Evolutionary conservation across 2,329 filamentous ascomycete species (phyloP), one percentile per base, ranked within the genome.

Genomic region (Epichloe hybrida): DNA sequence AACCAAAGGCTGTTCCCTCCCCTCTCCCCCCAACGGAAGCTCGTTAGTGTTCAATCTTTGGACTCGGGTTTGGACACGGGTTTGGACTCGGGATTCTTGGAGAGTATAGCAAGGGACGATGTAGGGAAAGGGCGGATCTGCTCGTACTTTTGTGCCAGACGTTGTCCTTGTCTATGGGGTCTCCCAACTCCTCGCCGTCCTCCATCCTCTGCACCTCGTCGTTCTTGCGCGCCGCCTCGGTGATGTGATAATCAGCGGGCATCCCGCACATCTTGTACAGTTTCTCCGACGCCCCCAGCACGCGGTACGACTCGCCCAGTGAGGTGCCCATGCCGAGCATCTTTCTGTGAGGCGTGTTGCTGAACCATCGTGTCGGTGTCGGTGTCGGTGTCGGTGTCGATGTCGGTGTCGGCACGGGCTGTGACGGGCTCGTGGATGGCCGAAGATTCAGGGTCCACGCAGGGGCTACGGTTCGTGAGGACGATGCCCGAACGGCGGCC

Each of bases 181-280:
- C 53, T 15, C 91, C 90, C 46, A 97, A 66, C 66, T 97, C 88
- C 65, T 94, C 86, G 8, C 88, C 90, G 35, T 84, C 81, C 49
- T 79, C 80, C 3, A 86, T 85, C 65, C 81, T 84, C 31, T 81
- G 78, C 49, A 93, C 77, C 46, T 79, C 75, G 0, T 76, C 80
- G 4, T 80, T 79, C 58, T 83, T 83, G 57, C 84, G 74, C 48
- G 78, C 71, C 50, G 80, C 74, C 56, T 84, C 76, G 2, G 84
- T 79, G 51, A 95, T 87, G 49, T 72, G 79, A 67, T 96, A 96
- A 54, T 83, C 79, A 44, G 86, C 89, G 56, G 86, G 80, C 52
- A 69, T 70, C 8, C 83, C 77, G 68, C 88, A 94, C 55, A 80
- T 76, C 62, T 85, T 83, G 71, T 88, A 90, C 52, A 96, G 73